Evolutionary conservation across 495 filamentous ascomycete species (phyloP), one percentile per base, ranked within the genome.

Genomic region (Trichoderma erinaceum): DNA sequence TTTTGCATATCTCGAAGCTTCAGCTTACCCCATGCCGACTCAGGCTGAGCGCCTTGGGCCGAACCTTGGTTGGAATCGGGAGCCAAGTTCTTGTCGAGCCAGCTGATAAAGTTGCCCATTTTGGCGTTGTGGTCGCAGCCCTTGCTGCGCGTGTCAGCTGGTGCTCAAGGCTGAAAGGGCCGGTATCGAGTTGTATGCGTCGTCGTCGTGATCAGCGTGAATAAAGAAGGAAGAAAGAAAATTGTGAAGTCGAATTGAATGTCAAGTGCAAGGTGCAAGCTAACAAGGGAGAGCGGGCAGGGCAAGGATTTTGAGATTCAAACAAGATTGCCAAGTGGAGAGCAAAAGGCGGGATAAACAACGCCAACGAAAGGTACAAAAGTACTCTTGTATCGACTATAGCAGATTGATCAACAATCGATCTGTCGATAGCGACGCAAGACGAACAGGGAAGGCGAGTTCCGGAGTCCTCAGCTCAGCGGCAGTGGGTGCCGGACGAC

Each of bases 61-160:
- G 56, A 61, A 10, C 56, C 56, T 25, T 61, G 56, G 16, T 61
- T 61, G 13, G 23, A 15, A 18, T 61, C 27, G 56, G 56, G 56
- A 32, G 56, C 56, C 56, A 61, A 32, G 25, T 61, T 61, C 56
- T 61, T 32, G 27, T 61, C 29, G 56, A 61, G 56, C 56, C 56
- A 61, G n/a, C 56, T 61, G 56, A 61, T 61, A 32, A 61, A 61
- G 56, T 61, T 61, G 25, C 56, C 56, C 56, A 61, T 61, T 25
- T 61, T 32, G 56, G 12, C 56, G 56, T 29, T 13, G 56, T 61
- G 56, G 6, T 61, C 25, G 56, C 56, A 61, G 56, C 56, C 56
- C 23, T 16, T 61, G 56, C 56, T 1, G 56, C 56, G 56, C 56
- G 56, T 25, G 27, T 32, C 56, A 32, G 25, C 16, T 15, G 23